Percentiles rank a stretch among this genome's conserved stretches.
phyloP scores from a whole-genome alignment of 768 basidiomycete genomes.

The Suillus subalutaceus region DNA sequence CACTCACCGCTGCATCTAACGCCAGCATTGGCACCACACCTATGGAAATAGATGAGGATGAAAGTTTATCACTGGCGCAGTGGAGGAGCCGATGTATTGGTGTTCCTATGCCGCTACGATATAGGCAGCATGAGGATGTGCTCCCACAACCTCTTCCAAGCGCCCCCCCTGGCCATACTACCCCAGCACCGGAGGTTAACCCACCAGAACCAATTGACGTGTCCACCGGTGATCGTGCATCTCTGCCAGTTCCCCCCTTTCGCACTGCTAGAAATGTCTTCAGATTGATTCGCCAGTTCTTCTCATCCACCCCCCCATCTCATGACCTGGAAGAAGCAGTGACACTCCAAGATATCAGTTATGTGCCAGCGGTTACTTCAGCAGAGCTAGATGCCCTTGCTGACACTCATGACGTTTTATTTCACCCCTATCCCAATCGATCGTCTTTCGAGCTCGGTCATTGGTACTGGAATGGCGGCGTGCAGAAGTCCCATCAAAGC shows the following conservation, averaged over 20 bases:
- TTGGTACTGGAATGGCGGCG: too few species aligned
- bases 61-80: slow-evolving; percentile 1
- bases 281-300: neutral
- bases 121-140: slow-evolving; percentile 4
- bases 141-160: slow-evolving; percentile 7
- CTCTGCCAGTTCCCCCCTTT: neutral
- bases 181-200: neutral
- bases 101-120: neutral
- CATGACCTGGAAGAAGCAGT: too few species aligned
- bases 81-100: neutral
- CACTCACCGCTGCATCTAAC: neutral
- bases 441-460: too few species aligned
- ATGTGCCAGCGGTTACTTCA: too few species aligned
- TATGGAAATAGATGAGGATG: neutral
- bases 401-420: too few species aligned
- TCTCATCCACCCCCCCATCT: too few species aligned
- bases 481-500: too few species aligned
- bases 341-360: too few species aligned
- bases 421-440: too few species aligned
- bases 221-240: neutral
- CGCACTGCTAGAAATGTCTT: slow-evolving; percentile 1
- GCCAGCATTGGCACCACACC: accelerated
- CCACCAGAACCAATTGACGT: neutral
- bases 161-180: neutral
- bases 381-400: too few species aligned